phyloP scores from a whole-genome alignment of 768 basidiomycete genomes.

The Exsudoporus frostii region DNA sequence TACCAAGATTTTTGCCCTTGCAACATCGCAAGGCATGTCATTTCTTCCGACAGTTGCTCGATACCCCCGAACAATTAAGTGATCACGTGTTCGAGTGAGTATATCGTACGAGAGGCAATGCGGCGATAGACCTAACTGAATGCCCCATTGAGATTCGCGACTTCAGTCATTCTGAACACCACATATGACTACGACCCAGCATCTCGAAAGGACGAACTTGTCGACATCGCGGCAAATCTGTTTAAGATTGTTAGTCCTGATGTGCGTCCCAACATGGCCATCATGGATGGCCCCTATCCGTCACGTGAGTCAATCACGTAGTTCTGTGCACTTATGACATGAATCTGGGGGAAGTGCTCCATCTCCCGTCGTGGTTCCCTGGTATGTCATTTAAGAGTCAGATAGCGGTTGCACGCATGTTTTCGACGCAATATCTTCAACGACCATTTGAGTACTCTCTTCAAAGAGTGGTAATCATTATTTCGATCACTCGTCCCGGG shows the following conservation, averaged over 20 bases:
- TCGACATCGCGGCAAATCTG: neutral
- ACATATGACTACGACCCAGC: slow-evolving; percentile 15
- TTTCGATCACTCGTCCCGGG: too few relatives aligned
- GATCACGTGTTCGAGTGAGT: slow-evolving; percentile 34
- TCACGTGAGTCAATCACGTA: slow-evolving; percentile 1
- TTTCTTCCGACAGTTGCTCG: slow-evolving; percentile 32
- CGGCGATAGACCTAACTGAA: neutral
- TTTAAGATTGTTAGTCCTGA: neutral
- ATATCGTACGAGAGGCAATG: too few relatives aligned
- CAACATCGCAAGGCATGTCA: slow-evolving; percentile 28
- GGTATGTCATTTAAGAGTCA: slow-evolving; percentile 13
- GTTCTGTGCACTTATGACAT: neutral
- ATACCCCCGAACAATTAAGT: slow-evolving; percentile 30
- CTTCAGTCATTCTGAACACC: slow-evolving; percentile 13
- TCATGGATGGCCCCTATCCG: slow-evolving; percentile 1
- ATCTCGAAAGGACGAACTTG: slow-evolving; percentile 6
- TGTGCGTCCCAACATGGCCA: neutral
- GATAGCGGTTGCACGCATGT: neutral
- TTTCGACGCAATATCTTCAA: slow-evolving; percentile 4
- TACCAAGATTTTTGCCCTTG: slow-evolving; percentile 24
- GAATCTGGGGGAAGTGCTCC: neutral
- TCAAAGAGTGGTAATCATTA: neutral
- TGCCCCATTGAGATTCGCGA: slow-evolving; percentile 6
- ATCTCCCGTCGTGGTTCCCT: slow-evolving; percentile 12
- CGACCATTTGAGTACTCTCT: neutral